A percentile compares a stretch with the other conserved stretches of the same genome.
Evolutionary conservation across 805 yeast species (phyloP).

Genomic region (Ogataea paraovalis): DNA sequence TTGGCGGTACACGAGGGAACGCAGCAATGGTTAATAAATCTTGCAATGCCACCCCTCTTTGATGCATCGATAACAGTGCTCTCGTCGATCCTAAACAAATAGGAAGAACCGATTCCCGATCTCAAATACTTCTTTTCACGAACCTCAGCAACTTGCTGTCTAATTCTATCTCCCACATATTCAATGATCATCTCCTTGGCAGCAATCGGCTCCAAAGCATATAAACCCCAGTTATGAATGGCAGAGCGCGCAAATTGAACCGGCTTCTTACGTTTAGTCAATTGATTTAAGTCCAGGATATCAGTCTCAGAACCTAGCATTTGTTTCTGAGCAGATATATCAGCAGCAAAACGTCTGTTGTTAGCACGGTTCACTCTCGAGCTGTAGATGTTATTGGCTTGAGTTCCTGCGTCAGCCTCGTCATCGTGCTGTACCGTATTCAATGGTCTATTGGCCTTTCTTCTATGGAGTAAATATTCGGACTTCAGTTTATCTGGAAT

Average conservation of each 20-base stretch:
- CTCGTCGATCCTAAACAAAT: slow-evolving; percentile 88
- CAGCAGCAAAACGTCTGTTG: slow-evolving; percentile 85
- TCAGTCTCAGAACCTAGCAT: slow-evolving; percentile 80
- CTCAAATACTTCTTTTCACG: slow-evolving; percentile 81
- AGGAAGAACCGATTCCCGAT: slow-evolving; percentile 94
- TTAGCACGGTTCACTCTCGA: slow-evolving; percentile 85
- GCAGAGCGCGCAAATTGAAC: slow-evolving; percentile 97
- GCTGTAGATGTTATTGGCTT: slow-evolving; percentile 46
- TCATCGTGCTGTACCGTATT: slow-evolving; percentile 65
- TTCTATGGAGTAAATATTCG: slow-evolving; percentile 79
- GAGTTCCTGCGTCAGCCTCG: slow-evolving; percentile 36
- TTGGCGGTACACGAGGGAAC: slow-evolving; percentile 97
- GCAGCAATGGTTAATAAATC: slow-evolving; percentile 96
- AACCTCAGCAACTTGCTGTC: slow-evolving; percentile 92
- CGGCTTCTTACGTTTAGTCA: slow-evolving; percentile 86
- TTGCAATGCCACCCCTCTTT: slow-evolving; percentile 93
- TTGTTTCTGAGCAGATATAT: slow-evolving; percentile 74
- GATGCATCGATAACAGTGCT: slow-evolving; percentile 96
- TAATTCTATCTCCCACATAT: slow-evolving; percentile 90
- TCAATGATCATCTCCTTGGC: slow-evolving; percentile 97
- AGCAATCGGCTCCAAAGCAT: slow-evolving; percentile 93
- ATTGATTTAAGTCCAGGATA: slow-evolving; percentile 75
- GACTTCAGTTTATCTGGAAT: slow-evolving; percentile 69
- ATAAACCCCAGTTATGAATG: slow-evolving; percentile 97
- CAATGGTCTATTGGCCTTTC: slow-evolving; percentile 60